Evolutionary conservation across 164 flowering plant genomes (phyloP).

Genomic region (Protea cynaroides): DNA sequence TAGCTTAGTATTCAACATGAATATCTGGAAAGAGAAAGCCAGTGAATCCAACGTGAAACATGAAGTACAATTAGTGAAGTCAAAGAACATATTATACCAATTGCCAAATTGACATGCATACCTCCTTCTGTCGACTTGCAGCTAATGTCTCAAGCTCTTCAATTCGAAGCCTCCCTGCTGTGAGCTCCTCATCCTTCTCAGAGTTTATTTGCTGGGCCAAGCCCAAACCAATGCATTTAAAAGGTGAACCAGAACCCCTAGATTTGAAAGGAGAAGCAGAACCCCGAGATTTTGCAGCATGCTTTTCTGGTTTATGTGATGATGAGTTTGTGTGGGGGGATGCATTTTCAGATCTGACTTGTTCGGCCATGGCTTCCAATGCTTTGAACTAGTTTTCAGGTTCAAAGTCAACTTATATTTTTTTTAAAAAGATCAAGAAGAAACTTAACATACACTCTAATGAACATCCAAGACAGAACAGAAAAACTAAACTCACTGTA

Average conservation of each 20-base stretch:
- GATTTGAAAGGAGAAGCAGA: constrained; percentile 95
- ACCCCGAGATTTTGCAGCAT: constrained; percentile 63
- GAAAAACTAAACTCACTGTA: neutral
- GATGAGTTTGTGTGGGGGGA: constrained; percentile 35
- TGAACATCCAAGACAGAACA: neutral
- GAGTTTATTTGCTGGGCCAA: constrained; percentile 80
- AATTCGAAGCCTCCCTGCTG: constrained; percentile 59
- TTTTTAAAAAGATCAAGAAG: neutral
- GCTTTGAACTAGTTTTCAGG: constrained; percentile 64
- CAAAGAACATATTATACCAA: neutral
- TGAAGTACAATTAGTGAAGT: neutral
- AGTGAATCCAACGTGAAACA: constrained; percentile 1
- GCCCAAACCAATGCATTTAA: constrained; percentile 97
- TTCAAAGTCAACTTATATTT: constrained; percentile 5
- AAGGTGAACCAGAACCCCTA: constrained; percentile 94
- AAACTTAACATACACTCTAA: neutral
- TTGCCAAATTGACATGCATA: constrained; percentile 7
- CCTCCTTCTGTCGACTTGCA: constrained; percentile 87
- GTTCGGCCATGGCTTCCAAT: constrained; percentile 87
- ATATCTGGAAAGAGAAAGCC: constrained; percentile 52
- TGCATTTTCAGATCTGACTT: constrained; percentile 59
- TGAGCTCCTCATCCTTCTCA: constrained; percentile 90
- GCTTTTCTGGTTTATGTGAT: constrained; percentile 63
- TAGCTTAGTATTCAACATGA: constrained; percentile 72
- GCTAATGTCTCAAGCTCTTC: constrained; percentile 88